These are phyloP conservation scores for Spathaspora gorwiae DNA, from an alignment of 805 yeast species.

Conservation along the genomic window DNA sequence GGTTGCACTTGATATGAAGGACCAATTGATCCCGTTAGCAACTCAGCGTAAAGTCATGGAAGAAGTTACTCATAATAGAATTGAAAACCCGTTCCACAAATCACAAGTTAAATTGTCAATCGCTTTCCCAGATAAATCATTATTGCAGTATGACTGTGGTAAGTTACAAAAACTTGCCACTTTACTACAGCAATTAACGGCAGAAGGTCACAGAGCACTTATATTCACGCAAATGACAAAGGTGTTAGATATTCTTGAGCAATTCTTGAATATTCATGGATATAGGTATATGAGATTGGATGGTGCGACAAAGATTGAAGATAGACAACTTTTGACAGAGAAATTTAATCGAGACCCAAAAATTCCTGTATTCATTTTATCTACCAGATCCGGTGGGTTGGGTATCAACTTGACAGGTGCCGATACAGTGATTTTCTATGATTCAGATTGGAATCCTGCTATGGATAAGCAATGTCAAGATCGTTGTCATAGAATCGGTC, in stretches of 20 bases:
- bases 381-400: constrained; percentile 96
- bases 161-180: constrained; percentile 82
- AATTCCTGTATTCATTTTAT: constrained; percentile 85
- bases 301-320: constrained; percentile 97
- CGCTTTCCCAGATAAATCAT: constrained; percentile 92
- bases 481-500: constrained; percentile 98
- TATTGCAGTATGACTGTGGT: constrained; percentile 94
- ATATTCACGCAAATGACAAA: constrained; percentile 98
- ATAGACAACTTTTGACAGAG: constrained; percentile 90
- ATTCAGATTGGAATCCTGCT: constrained; percentile 99
- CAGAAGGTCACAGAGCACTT: constrained; percentile 87
- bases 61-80: constrained; percentile 30
- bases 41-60: constrained; percentile 28
- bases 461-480: constrained; percentile 99
- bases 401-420: constrained; percentile 98
- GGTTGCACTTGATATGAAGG: constrained; percentile 68
- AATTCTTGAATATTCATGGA: constrained; percentile 90
- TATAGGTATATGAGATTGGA: constrained; percentile 91
- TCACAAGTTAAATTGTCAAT: constrained; percentile 83
- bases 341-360: constrained; percentile 81
- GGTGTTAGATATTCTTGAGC: constrained; percentile 88
- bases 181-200: constrained; percentile 69
- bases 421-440: constrained; percentile 96
- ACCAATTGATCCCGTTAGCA: constrained; percentile 40
- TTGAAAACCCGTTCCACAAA: constrained; percentile 64